Evolutionary conservation across 208 protist species (phyloP), one percentile per base, ranked within the genome.

Genomic region (Crithidia fasciculata): DNA sequence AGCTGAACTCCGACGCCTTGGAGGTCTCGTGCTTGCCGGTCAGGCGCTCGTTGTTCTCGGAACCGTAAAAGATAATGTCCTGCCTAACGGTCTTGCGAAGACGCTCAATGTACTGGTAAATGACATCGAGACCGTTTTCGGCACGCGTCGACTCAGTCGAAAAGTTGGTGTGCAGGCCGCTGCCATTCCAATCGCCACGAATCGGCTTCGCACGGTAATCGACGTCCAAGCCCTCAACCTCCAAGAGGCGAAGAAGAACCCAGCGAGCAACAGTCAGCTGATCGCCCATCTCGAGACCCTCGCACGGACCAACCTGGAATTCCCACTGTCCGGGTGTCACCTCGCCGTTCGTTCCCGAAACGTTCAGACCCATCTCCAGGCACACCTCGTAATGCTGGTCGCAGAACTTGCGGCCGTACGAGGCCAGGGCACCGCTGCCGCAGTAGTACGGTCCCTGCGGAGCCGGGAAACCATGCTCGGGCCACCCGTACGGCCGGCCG

Each of bases 381-480:
- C 92, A 96, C 36, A 87, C 56, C 60, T 94, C 87, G 74, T 95
- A 95, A 69, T 94, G 89, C 47, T 79, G 72, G 60, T 94, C 88
- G 63, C 90, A 79, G 76, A 97, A 90, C 63, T 94, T 83, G 45
- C 97, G 88, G 18, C 98, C 98, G 80, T 86, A 98, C 39, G 89
- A 83, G 52, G 83, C 77, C 9, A 28, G 19, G 7, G 87, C 75
- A 44, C 97, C 97, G 9, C 83, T 91, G 60, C 78, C 76, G 83
- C 98, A 99, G 89, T 99, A 99, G 86, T 99, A 99, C 13, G 97
- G 95, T 18, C 98, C 98, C 84, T 99, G 98, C 13, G 98, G 95
- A 5, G 78, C 89, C 15, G 98, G 97, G 77, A 95, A 99, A 8
- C 97, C 97, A 71, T 82, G 78, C 50, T 84, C 71, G 4, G 95